These are phyloP conservation scores for Fusarium sp. DNA, from an alignment of 2,329 filamentous ascomycete genomes.

Conservation along the genomic window DNA sequence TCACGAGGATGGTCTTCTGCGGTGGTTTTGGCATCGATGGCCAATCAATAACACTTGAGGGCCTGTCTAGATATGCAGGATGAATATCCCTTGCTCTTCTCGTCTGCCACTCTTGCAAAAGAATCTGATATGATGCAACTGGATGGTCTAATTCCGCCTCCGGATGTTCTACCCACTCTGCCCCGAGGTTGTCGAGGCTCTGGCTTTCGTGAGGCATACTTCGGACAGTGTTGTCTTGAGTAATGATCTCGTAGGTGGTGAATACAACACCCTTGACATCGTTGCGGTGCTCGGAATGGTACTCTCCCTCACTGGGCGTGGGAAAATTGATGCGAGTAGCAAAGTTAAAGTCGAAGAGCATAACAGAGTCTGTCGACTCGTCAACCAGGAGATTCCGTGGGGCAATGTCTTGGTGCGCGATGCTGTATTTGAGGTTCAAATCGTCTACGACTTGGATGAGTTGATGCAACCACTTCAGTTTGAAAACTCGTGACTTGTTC, in stretches of 20 bases:
- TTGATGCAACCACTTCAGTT: slow-evolving; percentile 55
- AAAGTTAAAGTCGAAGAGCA: slow-evolving; percentile 56
- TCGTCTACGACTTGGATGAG: slow-evolving; percentile 51
- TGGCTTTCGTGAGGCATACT: slow-evolving; percentile 45
- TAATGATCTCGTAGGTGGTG: slow-evolving; percentile 56
- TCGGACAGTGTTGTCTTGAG: slow-evolving; percentile 47
- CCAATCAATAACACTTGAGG: slow-evolving; percentile 39
- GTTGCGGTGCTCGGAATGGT: slow-evolving; percentile 41
- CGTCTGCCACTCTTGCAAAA: slow-evolving; percentile 45
- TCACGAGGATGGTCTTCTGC: background rate
- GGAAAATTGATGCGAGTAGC: slow-evolving; percentile 38
- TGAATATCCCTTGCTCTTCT: slow-evolving; percentile 7
- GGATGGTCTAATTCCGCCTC: slow-evolving; percentile 51
- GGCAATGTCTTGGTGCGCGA: slow-evolving; percentile 57
- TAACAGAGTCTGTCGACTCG: slow-evolving; percentile 49
- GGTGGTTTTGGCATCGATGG: slow-evolving; percentile 32
- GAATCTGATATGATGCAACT: slow-evolving; percentile 44
- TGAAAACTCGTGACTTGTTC: slow-evolving; percentile 51
- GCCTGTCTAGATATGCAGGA: background rate
- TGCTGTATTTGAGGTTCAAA: slow-evolving; percentile 54
- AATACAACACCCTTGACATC: slow-evolving; percentile 56
- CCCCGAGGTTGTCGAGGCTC: slow-evolving; percentile 16
- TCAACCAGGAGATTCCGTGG: slow-evolving; percentile 56
- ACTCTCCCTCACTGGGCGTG: background rate
- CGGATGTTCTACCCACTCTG: slow-evolving; percentile 50